Evolutionary conservation across 345 rosid genomes (phyloP).

Genomic region (Lepidium sativum): DNA sequence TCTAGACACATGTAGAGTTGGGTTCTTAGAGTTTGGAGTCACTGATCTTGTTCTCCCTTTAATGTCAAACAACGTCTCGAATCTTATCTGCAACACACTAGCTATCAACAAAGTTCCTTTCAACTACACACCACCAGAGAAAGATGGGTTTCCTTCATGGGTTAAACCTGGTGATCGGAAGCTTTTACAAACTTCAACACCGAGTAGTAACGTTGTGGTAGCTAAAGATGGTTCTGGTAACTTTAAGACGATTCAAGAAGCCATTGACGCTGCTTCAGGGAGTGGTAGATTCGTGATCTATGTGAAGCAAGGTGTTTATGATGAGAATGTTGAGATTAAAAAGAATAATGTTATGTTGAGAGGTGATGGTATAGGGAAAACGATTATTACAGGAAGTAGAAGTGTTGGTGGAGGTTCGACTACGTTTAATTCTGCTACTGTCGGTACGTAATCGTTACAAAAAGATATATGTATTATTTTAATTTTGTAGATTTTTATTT

Average conservation of each 20-base stretch:
- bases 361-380: conserved; percentile 69
- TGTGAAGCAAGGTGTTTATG: conserved; percentile 67
- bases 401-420: conserved; percentile 85
- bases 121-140: conserved; percentile 30
- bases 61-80: conserved; percentile 72
- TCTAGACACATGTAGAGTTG: conserved; percentile 64
- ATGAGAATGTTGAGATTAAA: conserved; percentile 54
- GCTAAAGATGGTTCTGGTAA: conserved; percentile 87
- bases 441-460: conserved; percentile 50
- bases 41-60: conserved; percentile 43
- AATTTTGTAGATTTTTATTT: background rate
- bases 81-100: conserved; percentile 54
- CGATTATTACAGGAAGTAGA: conserved; percentile 71
- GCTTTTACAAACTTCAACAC: conserved; percentile 49
- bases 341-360: conserved; percentile 63
- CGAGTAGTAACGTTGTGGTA: conserved; percentile 56
- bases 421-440: conserved; percentile 80
- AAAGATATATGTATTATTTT: no score
- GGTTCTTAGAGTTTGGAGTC: conserved; percentile 69
- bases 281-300: conserved; percentile 59
- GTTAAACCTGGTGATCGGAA: conserved; percentile 64
- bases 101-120: conserved; percentile 57
- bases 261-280: conserved; percentile 55
- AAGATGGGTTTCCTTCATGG: conserved; percentile 70
- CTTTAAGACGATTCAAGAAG: conserved; percentile 51